Evolutionary conservation across 345 rosid species (phyloP).

Genomic region (Cardiospermum halicacabum): DNA sequence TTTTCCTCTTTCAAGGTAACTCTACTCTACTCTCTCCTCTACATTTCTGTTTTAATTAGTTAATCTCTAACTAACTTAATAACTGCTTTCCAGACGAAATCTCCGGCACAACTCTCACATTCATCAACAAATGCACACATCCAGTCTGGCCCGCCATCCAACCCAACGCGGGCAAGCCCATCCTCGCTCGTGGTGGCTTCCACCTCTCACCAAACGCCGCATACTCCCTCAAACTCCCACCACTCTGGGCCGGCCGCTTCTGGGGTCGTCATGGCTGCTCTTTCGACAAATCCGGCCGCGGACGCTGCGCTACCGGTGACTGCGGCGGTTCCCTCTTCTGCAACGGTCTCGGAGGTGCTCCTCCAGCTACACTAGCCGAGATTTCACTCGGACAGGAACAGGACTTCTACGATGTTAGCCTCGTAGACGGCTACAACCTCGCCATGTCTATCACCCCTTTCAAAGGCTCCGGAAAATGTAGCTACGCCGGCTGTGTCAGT

Average conservation of each 20-base stretch:
- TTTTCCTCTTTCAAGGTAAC: slow-evolving; percentile 38
- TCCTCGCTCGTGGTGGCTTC: slow-evolving; percentile 82
- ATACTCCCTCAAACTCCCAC: slow-evolving; percentile 52
- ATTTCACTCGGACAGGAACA: slow-evolving; percentile 71
- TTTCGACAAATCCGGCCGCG: slow-evolving; percentile 64
- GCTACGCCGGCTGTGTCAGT: slow-evolving; percentile 84
- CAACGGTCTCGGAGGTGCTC: slow-evolving; percentile 80
- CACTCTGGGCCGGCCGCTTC: slow-evolving; percentile 94
- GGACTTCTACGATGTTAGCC: slow-evolving; percentile 94
- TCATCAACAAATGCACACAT: slow-evolving; percentile 71
- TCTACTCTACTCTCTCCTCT: background rate
- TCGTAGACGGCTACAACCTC: slow-evolving; percentile 92
- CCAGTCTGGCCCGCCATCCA: slow-evolving; percentile 98
- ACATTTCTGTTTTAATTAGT: background rate
- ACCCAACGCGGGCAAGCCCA: slow-evolving; percentile 72
- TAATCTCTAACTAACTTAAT: too few species aligned
- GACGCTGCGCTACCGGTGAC: slow-evolving; percentile 84
- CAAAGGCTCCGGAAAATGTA: slow-evolving; percentile 74
- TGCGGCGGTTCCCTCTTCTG: slow-evolving; percentile 80
- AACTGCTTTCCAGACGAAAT: background rate
- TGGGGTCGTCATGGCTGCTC: slow-evolving; percentile 96
- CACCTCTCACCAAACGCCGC: slow-evolving; percentile 63
- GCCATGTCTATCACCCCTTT: slow-evolving; percentile 73
- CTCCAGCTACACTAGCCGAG: slow-evolving; percentile 93
- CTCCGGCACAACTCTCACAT: slow-evolving; percentile 55